Conservation (phyloP, 345 rosid species). For the Murraya paniculata region DNA sequence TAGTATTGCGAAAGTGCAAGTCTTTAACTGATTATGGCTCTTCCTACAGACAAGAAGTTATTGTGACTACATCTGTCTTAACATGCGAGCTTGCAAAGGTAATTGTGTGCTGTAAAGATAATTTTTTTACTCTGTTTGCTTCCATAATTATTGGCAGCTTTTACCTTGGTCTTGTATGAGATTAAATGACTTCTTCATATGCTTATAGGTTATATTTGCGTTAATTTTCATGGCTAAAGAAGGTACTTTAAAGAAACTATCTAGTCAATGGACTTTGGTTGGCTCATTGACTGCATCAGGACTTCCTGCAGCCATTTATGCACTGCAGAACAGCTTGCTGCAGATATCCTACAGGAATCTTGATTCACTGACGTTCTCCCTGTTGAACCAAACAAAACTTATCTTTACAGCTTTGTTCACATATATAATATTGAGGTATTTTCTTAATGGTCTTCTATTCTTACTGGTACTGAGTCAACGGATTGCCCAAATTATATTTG, state of each 20-base stretch:
- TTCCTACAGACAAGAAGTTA: conserved; percentile 66
- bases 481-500: neutral
- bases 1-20: neutral
- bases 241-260: conserved; percentile 64
- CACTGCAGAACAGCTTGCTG: conserved; percentile 95
- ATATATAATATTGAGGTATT: conserved; percentile 72
- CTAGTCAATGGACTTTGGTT: conserved; percentile 75
- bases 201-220: conserved; percentile 67
- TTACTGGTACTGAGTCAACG: neutral
- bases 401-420: conserved; percentile 91
- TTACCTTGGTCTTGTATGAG: neutral
- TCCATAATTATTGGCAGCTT: neutral
- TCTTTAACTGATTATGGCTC: conserved; percentile 6
- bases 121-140: neutral
- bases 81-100: conserved; percentile 91
- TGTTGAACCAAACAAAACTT: conserved; percentile 94
- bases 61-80: conserved; percentile 89
- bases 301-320: conserved; percentile 95
- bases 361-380: conserved; percentile 91
- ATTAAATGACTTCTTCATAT: conserved; percentile 13
- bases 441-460: conserved; percentile 7
- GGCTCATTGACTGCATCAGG: conserved; percentile 95
- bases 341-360: conserved; percentile 96
- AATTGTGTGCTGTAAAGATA: neutral
- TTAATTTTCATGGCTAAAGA: conserved; percentile 78